phyloP scores from a whole-genome alignment of 2,329 filamentous ascomycete genomes.

The Colletotrichum phormii region DNA sequence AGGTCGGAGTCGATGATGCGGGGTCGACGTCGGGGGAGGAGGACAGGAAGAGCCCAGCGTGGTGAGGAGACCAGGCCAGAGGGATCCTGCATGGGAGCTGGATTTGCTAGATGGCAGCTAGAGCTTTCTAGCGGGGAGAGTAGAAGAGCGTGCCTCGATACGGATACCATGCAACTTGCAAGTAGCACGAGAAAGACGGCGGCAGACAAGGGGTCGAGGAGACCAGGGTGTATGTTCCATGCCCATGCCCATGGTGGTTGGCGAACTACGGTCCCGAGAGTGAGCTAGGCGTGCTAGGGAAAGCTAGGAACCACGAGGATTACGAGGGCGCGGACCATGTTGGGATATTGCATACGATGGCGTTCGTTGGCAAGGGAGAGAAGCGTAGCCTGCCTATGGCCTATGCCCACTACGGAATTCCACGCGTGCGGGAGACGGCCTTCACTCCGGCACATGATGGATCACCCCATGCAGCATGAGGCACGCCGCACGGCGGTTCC shows the following conservation, averaged over 20 bases:
- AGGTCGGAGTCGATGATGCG: slow-evolving; percentile 31
- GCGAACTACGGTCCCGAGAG: neutral
- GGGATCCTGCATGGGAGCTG: neutral
- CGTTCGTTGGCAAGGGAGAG: neutral
- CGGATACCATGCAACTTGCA: neutral
- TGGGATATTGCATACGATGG: slow-evolving; percentile 13
- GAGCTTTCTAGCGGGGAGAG: slow-evolving; percentile 1
- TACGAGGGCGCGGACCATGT: slow-evolving; percentile 12
- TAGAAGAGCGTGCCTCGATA: neutral
- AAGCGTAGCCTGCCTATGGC: neutral
- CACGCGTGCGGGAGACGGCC: slow-evolving; percentile 24
- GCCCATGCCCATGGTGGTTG: neutral
- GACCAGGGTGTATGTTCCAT: neutral
- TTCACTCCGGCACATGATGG: slow-evolving; percentile 30
- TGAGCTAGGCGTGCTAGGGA: neutral
- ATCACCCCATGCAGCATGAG: neutral
- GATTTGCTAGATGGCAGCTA: neutral
- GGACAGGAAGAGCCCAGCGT: neutral
- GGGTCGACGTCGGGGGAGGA: slow-evolving; percentile 14
- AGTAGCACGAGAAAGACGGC: neutral
- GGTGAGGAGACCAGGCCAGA: neutral
- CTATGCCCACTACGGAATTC: slow-evolving; percentile 1
- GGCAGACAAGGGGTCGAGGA: neutral
- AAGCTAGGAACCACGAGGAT: slow-evolving; percentile 22
- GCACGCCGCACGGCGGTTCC: neutral